phyloP scores from a whole-genome alignment of 1,284 basidiomycete genomes.

The Fomitopsis betulina region DNA sequence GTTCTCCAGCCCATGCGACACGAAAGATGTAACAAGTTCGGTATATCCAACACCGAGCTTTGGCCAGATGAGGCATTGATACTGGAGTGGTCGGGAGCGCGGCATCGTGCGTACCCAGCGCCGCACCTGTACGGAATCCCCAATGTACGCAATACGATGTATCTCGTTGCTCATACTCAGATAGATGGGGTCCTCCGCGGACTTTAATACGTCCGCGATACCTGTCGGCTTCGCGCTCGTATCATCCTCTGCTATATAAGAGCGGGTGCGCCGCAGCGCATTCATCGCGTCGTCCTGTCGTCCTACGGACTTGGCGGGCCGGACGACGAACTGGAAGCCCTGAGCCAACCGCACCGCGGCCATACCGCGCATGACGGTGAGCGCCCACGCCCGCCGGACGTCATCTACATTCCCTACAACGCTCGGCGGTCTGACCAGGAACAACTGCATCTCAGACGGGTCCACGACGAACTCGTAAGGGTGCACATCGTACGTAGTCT shows the following conservation, averaged over 20 bases:
- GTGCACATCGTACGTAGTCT: slow-evolving; percentile 76
- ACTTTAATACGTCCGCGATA: slow-evolving; percentile 66
- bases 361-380: slow-evolving; percentile 92
- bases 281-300: slow-evolving; percentile 18
- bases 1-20: slow-evolving; percentile 73
- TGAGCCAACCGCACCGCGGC: slow-evolving; percentile 88
- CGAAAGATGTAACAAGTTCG: slow-evolving; percentile 73
- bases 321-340: slow-evolving; percentile 93
- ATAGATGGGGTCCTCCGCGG: slow-evolving; percentile 76
- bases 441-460: slow-evolving; percentile 74
- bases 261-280: slow-evolving; percentile 44
- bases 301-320: slow-evolving; percentile 27
- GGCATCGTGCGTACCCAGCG: slow-evolving; percentile 80
- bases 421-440: slow-evolving; percentile 66
- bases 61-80: slow-evolving; percentile 92
- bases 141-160: slow-evolving; percentile 85
- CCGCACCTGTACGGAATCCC: slow-evolving; percentile 85
- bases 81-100: slow-evolving; percentile 61
- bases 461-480: slow-evolving; percentile 80
- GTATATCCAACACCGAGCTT: slow-evolving; percentile 86
- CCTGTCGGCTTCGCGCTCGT: slow-evolving; percentile 54
- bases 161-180: slow-evolving; percentile 95
- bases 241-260: slow-evolving; percentile 53
- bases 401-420: slow-evolving; percentile 47
- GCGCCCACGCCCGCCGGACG: slow-evolving; percentile 65